Evolutionary conservation across 305 asterid species (phyloP), one percentile per base, ranked within the genome.

Genomic region (Solanum hybrid): DNA sequence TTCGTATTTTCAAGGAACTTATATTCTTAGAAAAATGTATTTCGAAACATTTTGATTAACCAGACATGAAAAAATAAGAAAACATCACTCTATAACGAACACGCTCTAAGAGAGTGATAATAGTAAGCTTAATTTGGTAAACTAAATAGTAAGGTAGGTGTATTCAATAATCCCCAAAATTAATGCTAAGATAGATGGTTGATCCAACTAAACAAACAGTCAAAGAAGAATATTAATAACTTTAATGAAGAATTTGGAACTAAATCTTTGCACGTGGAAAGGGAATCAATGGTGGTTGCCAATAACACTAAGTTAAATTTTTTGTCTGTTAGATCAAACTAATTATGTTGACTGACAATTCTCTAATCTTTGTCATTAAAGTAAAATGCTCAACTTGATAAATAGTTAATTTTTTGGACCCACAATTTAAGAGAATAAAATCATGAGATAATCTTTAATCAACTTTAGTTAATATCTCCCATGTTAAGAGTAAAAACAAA

Each of bases 221-320:
- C 90, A 75, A 90, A 81, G 88, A 84, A 84, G 92, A 86, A 75
- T 90, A 80, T 73, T 36, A 89, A 46, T 24, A 16, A 51, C 40
- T 72, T 60, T 79, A 26, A 56, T 38, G 88, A 88, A 82, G 80
- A 91, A 91, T 79, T 91, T 82, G 76, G 77, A 88, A 90, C 89
- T 80, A 94, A 91, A 94, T 93, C 93, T 91, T 89, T 90, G 93
- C 98, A 94, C 96, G 94, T 94, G 98, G 91, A 40, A 89, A 90
- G 90, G 89, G 93, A 93, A 92, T 92, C 93, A 90, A 76, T 34
- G 93, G 93, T 91, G 88, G 93, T 90, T 91, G 93, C 78, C 35
- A 40, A 38, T 60, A 77, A 90, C 88, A 89, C 86, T 90, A 64
- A 80, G 36, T 72, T 31, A 85, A 37, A 31, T 36, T 31, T 66